Evolutionary conservation across 2,329 filamentous ascomycete genomes (phyloP).

Genomic region (Ophiostoma tasmaniense): DNA sequence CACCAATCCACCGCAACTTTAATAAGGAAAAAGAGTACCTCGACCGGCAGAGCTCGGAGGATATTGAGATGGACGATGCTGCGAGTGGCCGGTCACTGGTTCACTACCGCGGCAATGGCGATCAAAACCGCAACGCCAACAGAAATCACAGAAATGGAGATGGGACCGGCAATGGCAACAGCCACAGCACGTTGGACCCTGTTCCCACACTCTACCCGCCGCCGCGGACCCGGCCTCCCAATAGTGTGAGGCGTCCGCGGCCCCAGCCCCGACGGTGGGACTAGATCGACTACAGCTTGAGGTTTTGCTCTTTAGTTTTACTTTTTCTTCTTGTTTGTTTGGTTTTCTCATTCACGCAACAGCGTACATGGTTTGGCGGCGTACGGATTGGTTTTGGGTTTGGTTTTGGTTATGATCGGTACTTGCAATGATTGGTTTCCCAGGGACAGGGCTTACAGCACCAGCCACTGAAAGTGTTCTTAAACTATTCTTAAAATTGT

Average conservation of each 20-base stretch:
- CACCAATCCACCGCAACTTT: slow-evolving; percentile 20
- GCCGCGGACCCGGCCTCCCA: slow-evolving; percentile 12
- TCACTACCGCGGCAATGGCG: not conserved
- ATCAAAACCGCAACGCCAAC: not conserved
- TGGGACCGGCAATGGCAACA: not conserved
- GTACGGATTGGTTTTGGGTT: not conserved
- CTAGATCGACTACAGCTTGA: not conserved
- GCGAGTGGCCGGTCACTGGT: slow-evolving; percentile 19
- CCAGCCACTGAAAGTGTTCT: not conserved
- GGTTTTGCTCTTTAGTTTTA: not conserved
- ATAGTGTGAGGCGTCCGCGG: not conserved
- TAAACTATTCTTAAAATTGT: no score
- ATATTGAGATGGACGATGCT: slow-evolving; percentile 18
- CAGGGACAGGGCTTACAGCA: not conserved
- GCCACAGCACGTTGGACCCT: not conserved
- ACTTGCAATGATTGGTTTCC: not conserved
- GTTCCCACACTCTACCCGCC: slow-evolving; percentile 10
- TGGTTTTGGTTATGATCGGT: not conserved
- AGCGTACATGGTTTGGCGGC: not conserved
- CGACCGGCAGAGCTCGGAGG: slow-evolving; percentile 10
- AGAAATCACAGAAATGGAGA: not conserved
- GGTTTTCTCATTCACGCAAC: not conserved
- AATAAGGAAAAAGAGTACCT: slow-evolving; percentile 13
- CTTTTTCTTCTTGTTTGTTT: not conserved
- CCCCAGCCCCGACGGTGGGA: slow-evolving; percentile 8